Conservation (phyloP, 2,329 filamentous ascomycete species). For the Seiridium unicorne region DNA sequence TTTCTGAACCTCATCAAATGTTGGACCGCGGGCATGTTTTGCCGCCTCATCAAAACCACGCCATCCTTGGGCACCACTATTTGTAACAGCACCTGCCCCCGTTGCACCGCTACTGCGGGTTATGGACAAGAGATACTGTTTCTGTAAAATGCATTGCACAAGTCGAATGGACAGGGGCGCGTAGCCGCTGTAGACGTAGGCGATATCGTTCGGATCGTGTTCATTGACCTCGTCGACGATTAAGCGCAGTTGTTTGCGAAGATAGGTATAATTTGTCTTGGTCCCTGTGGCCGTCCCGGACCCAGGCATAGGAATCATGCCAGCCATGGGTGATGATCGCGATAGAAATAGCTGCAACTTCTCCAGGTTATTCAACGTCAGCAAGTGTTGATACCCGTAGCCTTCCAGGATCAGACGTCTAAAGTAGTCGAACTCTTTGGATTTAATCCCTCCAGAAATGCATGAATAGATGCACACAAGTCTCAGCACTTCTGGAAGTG, state of each 20-base stretch:
- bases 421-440: constrained; percentile 86
- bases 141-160: constrained; percentile 90
- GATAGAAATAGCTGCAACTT: constrained; percentile 84
- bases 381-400: constrained; percentile 91
- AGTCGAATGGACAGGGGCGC: constrained; percentile 88
- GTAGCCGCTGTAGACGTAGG: constrained; percentile 98
- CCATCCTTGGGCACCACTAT: constrained; percentile 74
- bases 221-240: constrained; percentile 98
- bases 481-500: constrained; percentile 77
- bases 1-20: constrained; percentile 89
- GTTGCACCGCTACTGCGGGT: constrained; percentile 59
- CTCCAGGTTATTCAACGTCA: constrained; percentile 85
- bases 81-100: constrained; percentile 46
- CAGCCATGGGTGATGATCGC: constrained; percentile 72
- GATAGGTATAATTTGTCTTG: constrained; percentile 86
- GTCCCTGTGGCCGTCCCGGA: constrained; percentile 54
- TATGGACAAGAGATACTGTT: constrained; percentile 74
- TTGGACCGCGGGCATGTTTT: constrained; percentile 82
- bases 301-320: constrained; percentile 74
- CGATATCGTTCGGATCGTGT: constrained; percentile 87
- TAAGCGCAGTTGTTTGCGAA: constrained; percentile 82
- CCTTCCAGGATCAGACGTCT: constrained; percentile 85
- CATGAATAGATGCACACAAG: constrained; percentile 90
- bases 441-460: constrained; percentile 82
- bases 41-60: constrained; percentile 90